Percentiles rank a stretch among this genome's conserved stretches.
These are phyloP conservation scores for Aspergillus hancockii DNA, from an alignment of 495 filamentous ascomycete genomes.

Conservation along the genomic window DNA sequence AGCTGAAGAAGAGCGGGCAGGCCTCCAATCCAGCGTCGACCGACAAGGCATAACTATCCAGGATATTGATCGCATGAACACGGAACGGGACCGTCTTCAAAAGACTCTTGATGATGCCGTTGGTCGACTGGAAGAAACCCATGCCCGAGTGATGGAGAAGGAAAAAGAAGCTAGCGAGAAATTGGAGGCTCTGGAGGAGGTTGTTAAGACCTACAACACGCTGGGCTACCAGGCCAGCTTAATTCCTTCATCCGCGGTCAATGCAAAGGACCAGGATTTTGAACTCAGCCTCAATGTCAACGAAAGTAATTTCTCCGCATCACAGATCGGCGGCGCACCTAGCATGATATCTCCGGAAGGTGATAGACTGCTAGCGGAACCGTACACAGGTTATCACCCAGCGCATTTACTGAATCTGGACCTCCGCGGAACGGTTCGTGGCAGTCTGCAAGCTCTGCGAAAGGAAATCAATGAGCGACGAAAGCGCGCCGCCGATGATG, in stretches of 20 bases:
- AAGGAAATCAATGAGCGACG: conserved; percentile 88
- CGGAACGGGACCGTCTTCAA: conserved; percentile 87
- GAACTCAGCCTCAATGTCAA: conserved; percentile 79
- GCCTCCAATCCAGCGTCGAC: conserved; percentile 82
- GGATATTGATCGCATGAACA: conserved; percentile 98
- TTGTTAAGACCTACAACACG: conserved; percentile 87
- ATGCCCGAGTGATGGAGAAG: conserved; percentile 76
- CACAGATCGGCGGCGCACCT: conserved; percentile 63
- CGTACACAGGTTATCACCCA: conserved; percentile 83
- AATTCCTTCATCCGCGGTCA: conserved; percentile 78
- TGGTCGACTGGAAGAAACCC: conserved; percentile 75
- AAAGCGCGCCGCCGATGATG: conserved; percentile 76
- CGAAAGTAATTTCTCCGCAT: conserved; percentile 73
- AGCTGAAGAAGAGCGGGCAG: conserved; percentile 75
- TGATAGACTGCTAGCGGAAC: conserved; percentile 75
- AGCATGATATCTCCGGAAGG: conserved; percentile 49
- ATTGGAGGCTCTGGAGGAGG: conserved; percentile 84
- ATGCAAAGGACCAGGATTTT: conserved; percentile 80
- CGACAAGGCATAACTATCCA: conserved; percentile 90
- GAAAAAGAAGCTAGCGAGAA: conserved; percentile 79
- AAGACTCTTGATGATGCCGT: conserved; percentile 76
- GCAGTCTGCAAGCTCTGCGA: conserved; percentile 70
- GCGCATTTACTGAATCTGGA: conserved; percentile 85
- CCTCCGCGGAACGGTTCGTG: conserved; percentile 77
- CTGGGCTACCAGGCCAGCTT: conserved; percentile 90